Evolutionary conservation across 2,329 filamentous ascomycete species (phyloP).

Genomic region (Plenodomus tracheiphilus): DNA sequence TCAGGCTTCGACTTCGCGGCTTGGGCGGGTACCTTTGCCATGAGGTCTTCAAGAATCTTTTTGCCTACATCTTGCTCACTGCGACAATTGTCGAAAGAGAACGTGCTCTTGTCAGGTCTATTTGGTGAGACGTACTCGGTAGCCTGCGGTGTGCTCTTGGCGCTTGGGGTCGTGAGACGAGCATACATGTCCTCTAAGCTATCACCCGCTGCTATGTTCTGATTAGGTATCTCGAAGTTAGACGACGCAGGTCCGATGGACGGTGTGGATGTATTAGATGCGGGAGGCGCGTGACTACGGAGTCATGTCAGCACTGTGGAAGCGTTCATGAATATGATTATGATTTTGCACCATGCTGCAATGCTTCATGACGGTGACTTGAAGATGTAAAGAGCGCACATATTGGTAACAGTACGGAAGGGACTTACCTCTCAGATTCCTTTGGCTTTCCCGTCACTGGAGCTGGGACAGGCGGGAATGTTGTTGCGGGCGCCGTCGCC

Average conservation of each 20-base stretch:
- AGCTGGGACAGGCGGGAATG: conserved; percentile 1
- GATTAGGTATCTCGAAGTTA: conserved; percentile 4
- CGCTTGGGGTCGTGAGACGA: conserved; percentile 11
- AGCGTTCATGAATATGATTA: no score
- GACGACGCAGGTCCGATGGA: neutral
- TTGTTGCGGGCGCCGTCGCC: neutral
- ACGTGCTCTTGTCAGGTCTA: conserved; percentile 5
- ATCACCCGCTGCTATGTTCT: neutral
- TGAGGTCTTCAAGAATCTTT: neutral
- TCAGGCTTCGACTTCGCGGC: neutral
- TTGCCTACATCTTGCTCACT: neutral
- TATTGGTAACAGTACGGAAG: no score
- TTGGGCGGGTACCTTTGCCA: neutral
- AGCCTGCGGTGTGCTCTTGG: neutral
- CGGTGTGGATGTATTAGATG: neutral
- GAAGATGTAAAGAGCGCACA: no score
- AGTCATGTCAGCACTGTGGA: conserved; percentile 3
- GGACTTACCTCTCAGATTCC: conserved; percentile 17
- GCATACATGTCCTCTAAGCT: conserved; percentile 25
- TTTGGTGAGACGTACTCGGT: neutral
- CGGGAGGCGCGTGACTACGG: conserved; percentile 1
- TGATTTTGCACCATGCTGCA: no score
- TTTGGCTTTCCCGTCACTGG: conserved; percentile 10
- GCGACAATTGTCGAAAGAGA: conserved; percentile 5
- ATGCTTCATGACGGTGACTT: no score